A percentile compares a stretch with the other conserved stretches of the same genome.
phyloP scores from a whole-genome alignment of 2,329 filamentous ascomycete species.

The Alternaria alternata region DNA sequence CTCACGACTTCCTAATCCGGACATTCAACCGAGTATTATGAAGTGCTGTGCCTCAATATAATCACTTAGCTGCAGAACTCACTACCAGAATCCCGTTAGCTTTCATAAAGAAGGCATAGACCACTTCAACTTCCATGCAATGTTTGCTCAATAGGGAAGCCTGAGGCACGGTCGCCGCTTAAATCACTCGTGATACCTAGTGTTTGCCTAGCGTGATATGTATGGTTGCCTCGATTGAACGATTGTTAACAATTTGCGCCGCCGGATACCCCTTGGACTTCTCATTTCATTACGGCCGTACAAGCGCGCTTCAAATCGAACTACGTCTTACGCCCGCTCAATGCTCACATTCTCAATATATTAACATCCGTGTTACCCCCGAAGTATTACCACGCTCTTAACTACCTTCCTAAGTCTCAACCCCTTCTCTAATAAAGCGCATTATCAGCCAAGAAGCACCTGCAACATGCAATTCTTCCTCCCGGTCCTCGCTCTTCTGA shows the following conservation, averaged over 20 bases:
- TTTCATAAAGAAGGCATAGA: background rate
- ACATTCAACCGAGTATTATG: background rate
- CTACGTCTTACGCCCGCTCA: background rate
- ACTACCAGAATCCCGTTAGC: background rate
- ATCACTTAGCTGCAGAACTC: background rate
- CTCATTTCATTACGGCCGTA: constrained; percentile 72
- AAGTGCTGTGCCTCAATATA: background rate
- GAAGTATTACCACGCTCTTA: background rate
- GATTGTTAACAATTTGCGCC: constrained; percentile 19
- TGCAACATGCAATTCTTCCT: constrained; percentile 23
- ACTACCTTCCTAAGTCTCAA: background rate
- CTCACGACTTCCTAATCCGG: background rate
- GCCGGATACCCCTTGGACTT: constrained; percentile 68
- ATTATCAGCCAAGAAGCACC: background rate
- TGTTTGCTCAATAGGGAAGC: background rate
- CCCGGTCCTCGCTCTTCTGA: constrained; percentile 18
- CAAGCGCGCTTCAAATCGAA: constrained; percentile 76
- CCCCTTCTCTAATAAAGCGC: background rate
- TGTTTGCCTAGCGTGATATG: background rate
- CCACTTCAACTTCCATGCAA: background rate
- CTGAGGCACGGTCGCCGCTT: background rate
- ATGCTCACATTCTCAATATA: background rate
- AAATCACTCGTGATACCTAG: background rate
- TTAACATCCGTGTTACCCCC: background rate
- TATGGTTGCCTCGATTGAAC: background rate